phyloP scores from a whole-genome alignment of 768 basidiomycete genomes.

The Russula foetens region DNA sequence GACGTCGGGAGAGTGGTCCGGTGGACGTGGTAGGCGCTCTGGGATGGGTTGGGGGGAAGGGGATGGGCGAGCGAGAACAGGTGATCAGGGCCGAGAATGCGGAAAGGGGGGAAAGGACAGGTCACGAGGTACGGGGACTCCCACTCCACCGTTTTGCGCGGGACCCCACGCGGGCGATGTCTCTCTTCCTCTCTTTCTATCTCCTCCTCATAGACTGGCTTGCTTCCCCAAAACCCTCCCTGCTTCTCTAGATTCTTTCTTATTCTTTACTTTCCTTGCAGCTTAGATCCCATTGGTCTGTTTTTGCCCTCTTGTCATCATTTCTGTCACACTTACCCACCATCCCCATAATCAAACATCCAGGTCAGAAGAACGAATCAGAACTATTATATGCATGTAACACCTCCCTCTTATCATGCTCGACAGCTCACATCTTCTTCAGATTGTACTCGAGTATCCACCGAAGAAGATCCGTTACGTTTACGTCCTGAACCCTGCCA shows the following conservation, averaged over 20 bases:
- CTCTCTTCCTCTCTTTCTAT: neutral
- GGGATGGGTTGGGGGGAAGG: neutral
- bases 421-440: neutral
- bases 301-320: neutral
- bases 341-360: neutral
- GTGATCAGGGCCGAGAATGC: conserved; percentile 11
- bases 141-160: neutral
- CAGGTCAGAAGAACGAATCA: conserved; percentile 9
- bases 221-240: neutral
- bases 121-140: conserved; percentile 14
- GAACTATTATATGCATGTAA: conserved; percentile 16
- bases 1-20: neutral
- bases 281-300: conserved; percentile 9
- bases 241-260: conserved; percentile 10
- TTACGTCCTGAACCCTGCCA: conserved; percentile 3
- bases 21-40: neutral
- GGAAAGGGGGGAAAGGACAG: conserved; percentile 6
- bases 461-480: conserved; percentile 17
- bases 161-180: conserved; percentile 5
- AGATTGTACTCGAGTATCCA: conserved; percentile 18
- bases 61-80: neutral
- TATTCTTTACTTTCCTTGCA: conserved; percentile 8
- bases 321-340: neutral
- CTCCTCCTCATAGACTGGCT: conserved; percentile 15
- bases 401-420: neutral